phyloP scores from a whole-genome alignment of 2,329 filamentous ascomycete genomes.

The Trichoderma harzianum region DNA sequence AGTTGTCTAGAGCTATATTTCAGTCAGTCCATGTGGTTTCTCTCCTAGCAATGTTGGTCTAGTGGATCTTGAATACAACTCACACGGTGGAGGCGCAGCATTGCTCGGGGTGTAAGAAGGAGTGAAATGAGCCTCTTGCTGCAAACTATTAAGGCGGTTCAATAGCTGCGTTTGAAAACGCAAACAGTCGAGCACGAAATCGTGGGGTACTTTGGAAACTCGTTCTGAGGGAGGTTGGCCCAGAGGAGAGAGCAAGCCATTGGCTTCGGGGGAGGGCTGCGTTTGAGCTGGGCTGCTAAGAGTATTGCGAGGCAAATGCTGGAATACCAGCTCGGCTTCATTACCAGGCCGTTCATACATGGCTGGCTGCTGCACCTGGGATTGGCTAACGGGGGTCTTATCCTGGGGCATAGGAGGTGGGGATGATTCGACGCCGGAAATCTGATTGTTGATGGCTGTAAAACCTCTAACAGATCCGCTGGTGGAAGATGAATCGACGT shows the following conservation, averaged over 20 bases:
- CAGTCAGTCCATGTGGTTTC: background rate
- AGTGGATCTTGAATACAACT: background rate
- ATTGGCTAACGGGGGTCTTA: background rate
- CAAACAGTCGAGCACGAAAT: conserved; percentile 27
- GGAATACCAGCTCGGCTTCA: conserved; percentile 18
- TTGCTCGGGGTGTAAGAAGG: conserved; percentile 8
- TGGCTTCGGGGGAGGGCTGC: conserved; percentile 19
- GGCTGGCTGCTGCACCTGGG: conserved; percentile 16
- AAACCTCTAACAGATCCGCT: background rate
- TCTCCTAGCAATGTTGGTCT: background rate
- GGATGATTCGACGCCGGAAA: conserved; percentile 1
- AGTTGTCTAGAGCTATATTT: conserved; percentile 6
- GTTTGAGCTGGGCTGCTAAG: conserved; percentile 24
- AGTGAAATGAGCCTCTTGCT: conserved; percentile 19
- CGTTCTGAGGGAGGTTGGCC: conserved; percentile 14
- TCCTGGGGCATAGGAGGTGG: conserved; percentile 18
- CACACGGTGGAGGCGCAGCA: conserved; percentile 3
- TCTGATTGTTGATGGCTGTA: conserved; percentile 3
- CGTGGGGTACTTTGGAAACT: conserved; percentile 19
- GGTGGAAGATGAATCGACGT: background rate
- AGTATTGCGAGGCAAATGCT: conserved; percentile 13
- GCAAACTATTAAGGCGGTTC: conserved; percentile 23
- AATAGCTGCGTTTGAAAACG: conserved; percentile 27
- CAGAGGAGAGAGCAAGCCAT: conserved; percentile 23
- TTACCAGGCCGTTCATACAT: conserved; percentile 21